These are phyloP conservation scores for Exsudoporus floridanus DNA, from an alignment of 1,284 basidiomycete genomes.

Conservation along the genomic window DNA sequence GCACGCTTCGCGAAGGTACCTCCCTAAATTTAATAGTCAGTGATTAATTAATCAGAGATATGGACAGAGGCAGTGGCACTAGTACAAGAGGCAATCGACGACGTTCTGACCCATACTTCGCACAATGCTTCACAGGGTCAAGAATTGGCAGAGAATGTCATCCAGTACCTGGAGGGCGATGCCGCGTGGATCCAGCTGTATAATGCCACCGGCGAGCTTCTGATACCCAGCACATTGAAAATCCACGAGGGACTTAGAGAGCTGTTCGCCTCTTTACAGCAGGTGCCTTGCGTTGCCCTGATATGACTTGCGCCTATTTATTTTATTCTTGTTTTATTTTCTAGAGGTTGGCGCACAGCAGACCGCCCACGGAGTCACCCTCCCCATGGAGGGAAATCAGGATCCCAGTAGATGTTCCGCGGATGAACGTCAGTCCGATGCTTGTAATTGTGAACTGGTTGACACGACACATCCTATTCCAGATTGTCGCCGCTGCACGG, in stretches of 20 bases:
- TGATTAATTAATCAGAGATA: constrained; percentile 3
- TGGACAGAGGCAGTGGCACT: constrained; percentile 59
- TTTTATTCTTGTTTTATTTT: constrained; percentile 1
- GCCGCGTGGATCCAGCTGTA: constrained; percentile 68
- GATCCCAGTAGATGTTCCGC: constrained; percentile 81
- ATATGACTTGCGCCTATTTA: not conserved
- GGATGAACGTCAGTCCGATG: constrained; percentile 61
- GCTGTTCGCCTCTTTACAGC: constrained; percentile 39
- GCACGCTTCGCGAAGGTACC: constrained; percentile 72
- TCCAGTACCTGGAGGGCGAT: constrained; percentile 61
- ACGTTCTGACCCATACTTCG: constrained; percentile 39
- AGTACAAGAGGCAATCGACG: constrained; percentile 50
- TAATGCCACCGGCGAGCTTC: constrained; percentile 63
- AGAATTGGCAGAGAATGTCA: constrained; percentile 46
- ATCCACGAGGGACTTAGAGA: constrained; percentile 40
- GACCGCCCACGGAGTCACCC: constrained; percentile 4
- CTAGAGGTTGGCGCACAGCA: constrained; percentile 27
- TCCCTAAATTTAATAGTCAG: constrained; percentile 1
- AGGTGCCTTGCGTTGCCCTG: constrained; percentile 35
- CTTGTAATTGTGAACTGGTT: constrained; percentile 2
- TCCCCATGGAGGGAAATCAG: constrained; percentile 63
- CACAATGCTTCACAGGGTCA: constrained; percentile 31
- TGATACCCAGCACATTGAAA: constrained; percentile 47
- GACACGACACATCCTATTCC: constrained; percentile 4
- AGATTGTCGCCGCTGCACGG: constrained; percentile 74